These are phyloP conservation scores for Thraustochytrium sp. DNA, from an alignment of 352 stramenopile species.

Conservation along the genomic window DNA sequence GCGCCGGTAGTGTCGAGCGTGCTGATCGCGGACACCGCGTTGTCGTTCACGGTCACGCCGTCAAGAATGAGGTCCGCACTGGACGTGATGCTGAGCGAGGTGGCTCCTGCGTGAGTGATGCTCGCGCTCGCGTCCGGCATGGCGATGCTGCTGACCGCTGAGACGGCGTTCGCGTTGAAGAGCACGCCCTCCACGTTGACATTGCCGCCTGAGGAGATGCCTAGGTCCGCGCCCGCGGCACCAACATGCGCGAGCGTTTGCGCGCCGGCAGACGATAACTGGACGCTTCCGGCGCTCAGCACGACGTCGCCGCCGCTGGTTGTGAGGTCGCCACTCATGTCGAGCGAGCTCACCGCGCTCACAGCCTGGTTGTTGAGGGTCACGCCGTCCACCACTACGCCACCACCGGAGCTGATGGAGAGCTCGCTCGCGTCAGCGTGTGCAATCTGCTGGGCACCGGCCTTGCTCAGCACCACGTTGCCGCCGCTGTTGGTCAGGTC, in stretches of 20 bases:
- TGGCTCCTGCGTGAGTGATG: not conserved
- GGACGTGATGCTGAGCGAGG: not conserved
- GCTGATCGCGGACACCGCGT: too few species aligned
- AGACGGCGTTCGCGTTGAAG: not conserved
- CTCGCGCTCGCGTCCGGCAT: not conserved
- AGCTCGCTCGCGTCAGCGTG: not conserved
- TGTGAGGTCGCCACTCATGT: not conserved
- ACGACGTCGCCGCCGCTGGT: too few species aligned
- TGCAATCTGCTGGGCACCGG: not conserved
- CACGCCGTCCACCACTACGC: not conserved
- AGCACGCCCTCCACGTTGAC: not conserved
- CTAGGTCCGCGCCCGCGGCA: too few species aligned
- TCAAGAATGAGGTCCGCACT: not conserved
- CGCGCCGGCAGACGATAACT: too few species aligned
- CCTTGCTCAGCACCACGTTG: not conserved
- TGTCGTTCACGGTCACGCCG: not conserved
- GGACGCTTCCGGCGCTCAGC: too few species aligned
- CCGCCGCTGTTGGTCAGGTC: not conserved
- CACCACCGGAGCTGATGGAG: not conserved
- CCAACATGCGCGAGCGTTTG: too few species aligned
- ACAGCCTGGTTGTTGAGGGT: not conserved
- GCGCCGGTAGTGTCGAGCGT: not conserved
- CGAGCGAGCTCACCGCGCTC: not conserved
- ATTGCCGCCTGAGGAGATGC: not conserved
- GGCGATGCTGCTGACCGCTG: not conserved